Evolutionary conservation across 2,329 filamentous ascomycete species (phyloP), one percentile per base, ranked within the genome.

Genomic region (Lachnellula occidentalis): DNA sequence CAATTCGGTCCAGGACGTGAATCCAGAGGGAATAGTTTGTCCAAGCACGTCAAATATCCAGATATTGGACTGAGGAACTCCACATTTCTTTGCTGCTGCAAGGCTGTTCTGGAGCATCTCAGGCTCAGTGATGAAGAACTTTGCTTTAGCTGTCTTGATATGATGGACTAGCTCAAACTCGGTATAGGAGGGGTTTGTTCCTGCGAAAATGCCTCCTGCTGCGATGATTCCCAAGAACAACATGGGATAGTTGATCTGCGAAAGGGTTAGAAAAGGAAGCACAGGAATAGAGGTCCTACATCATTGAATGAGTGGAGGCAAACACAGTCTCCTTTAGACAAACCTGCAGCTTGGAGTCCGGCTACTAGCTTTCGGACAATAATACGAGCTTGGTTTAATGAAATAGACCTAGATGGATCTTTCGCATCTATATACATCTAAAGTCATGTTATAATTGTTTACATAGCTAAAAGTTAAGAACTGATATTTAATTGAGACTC

Each of bases 301-400:
- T 68, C 62, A 53, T 67, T 68, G 51, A 66, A 67, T 12, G 62
- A 65, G 48, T 63, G 51, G 34, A 68, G 50, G 39, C 65, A 68
- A 8, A 67, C 62, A 48, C 65, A 67, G 53, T 68, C 66, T 27
- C 63, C 64, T 31, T 60, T 60, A 42, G 62, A 55, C 17, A 67
- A 49, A 0, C 64, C 65, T 21, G 59, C 56, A 5, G 61, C 58
- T 41, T 64, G 62, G 27, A 69, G 52, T 4, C 65, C 64, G 31
- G 65, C 60, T 3, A 64, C 57, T 12, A 68, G 56, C 45, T 64
- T 60, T 21, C 62, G 57, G 15, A 67, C 59, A 12, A 66, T 36
- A 3, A 53, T 31, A 22, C 58, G 56, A 46, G 60, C 63, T 50
- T 67, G 61, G 8, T 58, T 62, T n/a, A 60, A 50, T 24, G 65